Evolutionary conservation across 2,329 filamentous ascomycete genomes (phyloP), one percentile per base, ranked within the genome.

Genomic region (Claviceps fusiformis): DNA sequence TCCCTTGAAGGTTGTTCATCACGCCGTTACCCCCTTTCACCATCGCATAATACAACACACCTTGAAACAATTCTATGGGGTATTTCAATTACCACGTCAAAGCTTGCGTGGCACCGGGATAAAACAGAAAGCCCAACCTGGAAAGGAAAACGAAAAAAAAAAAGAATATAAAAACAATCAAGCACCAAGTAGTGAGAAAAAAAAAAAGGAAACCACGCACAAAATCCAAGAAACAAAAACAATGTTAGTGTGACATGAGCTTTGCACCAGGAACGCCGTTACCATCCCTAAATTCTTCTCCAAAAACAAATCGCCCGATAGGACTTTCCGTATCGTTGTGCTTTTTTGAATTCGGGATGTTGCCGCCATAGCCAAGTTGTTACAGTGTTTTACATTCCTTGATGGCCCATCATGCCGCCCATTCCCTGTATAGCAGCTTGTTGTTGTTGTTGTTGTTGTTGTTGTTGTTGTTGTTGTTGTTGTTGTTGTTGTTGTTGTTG

Each of bases 361-460:
- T 10, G 24, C 24, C 51, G 24, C n/a, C 45, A 43, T 19, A 49
- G 5, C 41, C 35, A 31, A 48, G 45, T 48, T 27, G 31, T 37
- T 31, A 27, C 45, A 39, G 11, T 44, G 49, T 41, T 52, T 64
- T 69, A 75, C 73, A 77, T 76, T 44, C 72, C 74, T 60, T 77
- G 74, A 24, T 70, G 70, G 13, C 73, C 73, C 75, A 78, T 77
- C 73, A 81, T 80, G 31, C 73, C 71, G 54, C 74, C 72, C 73
- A 80, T 79, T 7, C 74, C 74, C 56, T 78, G 75, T 70, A 80
- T 74, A 37, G 69, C 67, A 52, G 67, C 67, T 59, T 73, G 61
- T 50, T 61, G 60, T 29, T 51, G 49, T 5, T 50, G 48, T 11
- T 47, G 45, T 9, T 48, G 46, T 7, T 48, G 46, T 5, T 48